Evolutionary conservation across 306 rosid species (phyloP), one percentile per base, ranked within the genome.

Genomic region (Hippophae gyantsensis): DNA sequence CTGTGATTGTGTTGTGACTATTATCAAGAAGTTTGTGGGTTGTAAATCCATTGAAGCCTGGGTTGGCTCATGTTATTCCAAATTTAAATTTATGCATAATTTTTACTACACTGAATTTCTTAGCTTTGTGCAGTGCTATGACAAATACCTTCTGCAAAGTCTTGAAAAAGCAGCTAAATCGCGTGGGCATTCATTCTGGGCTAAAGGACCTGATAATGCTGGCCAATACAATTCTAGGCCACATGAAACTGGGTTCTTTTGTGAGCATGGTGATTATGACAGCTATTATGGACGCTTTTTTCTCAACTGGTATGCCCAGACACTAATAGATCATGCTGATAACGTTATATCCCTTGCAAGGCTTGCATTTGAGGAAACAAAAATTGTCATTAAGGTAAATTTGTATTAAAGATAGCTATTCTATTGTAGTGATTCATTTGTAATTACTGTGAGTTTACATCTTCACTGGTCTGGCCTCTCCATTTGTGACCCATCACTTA

Each of bases 211-310:
- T 67, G 95, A 87, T 68, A 92, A 92, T 80, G 89, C 93, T 44
- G 98, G 96, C 55, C 78, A 76, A 58, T 92, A 92, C 72, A 92
- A 87, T 69, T 92, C 98, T 60, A 78, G 77, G 84, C 96, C 98
- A 12, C 92, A 87, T 62, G 98, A 87, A 71, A 83, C 96, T 64
- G 96, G 89, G 54, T 92, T 92, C 84, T 92, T 92, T 74, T 83
- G 99, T 71, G 99, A 88, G 52, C 79, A 88, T 26, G 99, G 99
- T 59, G 99, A 88, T 70, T 92, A 92, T n/a, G 96, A 81, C 79
- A 92, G 88, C 77, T 92, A 85, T 78, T 87, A 92, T 66, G 99
- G 99, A 27, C 96, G 95, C 51, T 92, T 92, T 82, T 92, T 92
- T 81, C 94, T 92, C 69, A 84, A 83, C 56, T 92, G 99, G 99